phyloP scores from a whole-genome alignment of 2,329 filamentous ascomycete species.

The Mycosphaerelloides madeirae region DNA sequence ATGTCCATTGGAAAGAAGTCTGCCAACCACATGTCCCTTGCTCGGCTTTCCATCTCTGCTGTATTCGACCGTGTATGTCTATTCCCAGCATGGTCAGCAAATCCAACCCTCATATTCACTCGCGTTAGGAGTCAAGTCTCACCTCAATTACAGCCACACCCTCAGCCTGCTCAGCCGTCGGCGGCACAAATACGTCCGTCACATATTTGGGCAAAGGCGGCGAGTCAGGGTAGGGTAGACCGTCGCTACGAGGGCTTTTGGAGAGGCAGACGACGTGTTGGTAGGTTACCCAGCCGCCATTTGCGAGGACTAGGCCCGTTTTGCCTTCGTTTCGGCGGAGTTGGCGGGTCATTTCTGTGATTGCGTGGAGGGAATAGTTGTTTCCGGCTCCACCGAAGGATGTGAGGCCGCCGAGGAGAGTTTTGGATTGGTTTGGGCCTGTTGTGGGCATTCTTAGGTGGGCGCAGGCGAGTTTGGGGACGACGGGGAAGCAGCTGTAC shows the following conservation, averaged over 20 bases:
- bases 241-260: slow-evolving; percentile 37
- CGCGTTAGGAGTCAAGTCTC: slow-evolving; percentile 15
- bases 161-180: slow-evolving; percentile 40
- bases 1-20: slow-evolving; percentile 42
- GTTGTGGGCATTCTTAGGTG: slow-evolving; percentile 53
- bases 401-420: slow-evolving; percentile 60
- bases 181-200: slow-evolving; percentile 38
- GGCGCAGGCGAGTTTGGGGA: slow-evolving; percentile 60
- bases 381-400: slow-evolving; percentile 67
- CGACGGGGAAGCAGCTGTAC: slow-evolving; percentile 62
- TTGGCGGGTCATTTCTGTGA: slow-evolving; percentile 53
- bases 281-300: slow-evolving; percentile 62
- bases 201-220: slow-evolving; percentile 45
- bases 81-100: no score
- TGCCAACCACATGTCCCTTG: slow-evolving; percentile 50
- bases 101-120: not conserved
- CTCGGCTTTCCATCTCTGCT: slow-evolving; percentile 47
- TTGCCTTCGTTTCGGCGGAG: slow-evolving; percentile 44
- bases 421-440: slow-evolving; percentile 48
- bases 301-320: slow-evolving; percentile 58
- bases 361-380: slow-evolving; percentile 64
- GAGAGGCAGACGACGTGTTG: slow-evolving; percentile 60
- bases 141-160: slow-evolving; percentile 54
- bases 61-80: slow-evolving; percentile 61
- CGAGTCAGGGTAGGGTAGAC: slow-evolving; percentile 43